A percentile compares a stretch with the other conserved stretches of the same genome.
Conservation (phyloP, 306 rosid genomes). For the Pachyrhizus erosus region DNA sequence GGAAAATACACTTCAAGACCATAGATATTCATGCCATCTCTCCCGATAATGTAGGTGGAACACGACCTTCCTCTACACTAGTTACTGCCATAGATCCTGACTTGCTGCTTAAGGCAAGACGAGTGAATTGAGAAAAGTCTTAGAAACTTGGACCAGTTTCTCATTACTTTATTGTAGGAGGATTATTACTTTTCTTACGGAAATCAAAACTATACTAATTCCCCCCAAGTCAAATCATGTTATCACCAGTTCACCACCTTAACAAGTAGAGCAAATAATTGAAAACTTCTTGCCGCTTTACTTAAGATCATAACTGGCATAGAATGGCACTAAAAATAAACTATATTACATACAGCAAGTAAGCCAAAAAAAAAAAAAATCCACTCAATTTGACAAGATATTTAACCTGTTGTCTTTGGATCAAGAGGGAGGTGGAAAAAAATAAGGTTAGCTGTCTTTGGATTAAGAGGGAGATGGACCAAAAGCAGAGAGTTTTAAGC, state of each 20-base stretch:
- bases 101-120: slow-evolving; percentile 7
- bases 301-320: slow-evolving; percentile 34
- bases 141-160: background rate
- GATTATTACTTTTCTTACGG: background rate
- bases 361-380: slow-evolving; percentile 14
- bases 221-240: slow-evolving; percentile 22
- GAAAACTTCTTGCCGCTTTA: slow-evolving; percentile 42
- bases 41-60: background rate
- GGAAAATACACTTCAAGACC: background rate
- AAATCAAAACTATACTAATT: slow-evolving; percentile 29
- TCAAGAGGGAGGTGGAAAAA: slow-evolving; percentile 23
- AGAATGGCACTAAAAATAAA: slow-evolving; percentile 30
- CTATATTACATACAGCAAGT: slow-evolving; percentile 46
- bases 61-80: background rate
- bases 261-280: slow-evolving; percentile 33
- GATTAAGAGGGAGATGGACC: slow-evolving; percentile 30
- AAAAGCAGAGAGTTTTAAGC: slow-evolving; percentile 14
- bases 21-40: no score
- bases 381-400: slow-evolving; percentile 37
- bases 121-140: background rate
- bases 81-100: no score
- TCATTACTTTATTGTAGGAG: slow-evolving; percentile 7
- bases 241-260: slow-evolving; percentile 8
- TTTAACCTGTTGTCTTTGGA: slow-evolving; percentile 26
- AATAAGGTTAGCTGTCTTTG: slow-evolving; percentile 36